These are phyloP conservation scores for Aspergillus indologenus DNA, from an alignment of 495 filamentous ascomycete species.

Conservation along the genomic window DNA sequence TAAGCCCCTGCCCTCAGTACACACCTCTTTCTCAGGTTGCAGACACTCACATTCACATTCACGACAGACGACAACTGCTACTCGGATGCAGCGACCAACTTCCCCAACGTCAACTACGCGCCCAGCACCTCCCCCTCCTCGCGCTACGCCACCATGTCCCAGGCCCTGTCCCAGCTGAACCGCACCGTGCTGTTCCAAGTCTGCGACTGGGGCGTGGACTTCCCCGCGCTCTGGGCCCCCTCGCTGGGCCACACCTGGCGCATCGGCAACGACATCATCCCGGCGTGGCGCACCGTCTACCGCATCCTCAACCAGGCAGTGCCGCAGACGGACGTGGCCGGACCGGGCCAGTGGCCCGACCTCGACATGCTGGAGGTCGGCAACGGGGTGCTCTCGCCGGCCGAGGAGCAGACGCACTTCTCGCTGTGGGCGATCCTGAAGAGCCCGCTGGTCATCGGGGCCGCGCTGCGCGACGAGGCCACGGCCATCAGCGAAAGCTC, in stretches of 20 bases:
- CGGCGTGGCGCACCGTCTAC: conserved; percentile 49
- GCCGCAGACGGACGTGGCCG: conserved; percentile 31
- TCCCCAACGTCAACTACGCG: conserved; percentile 40
- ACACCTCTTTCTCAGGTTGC: not conserved
- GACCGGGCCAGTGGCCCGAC: conserved; percentile 50
- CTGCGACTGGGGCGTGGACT: conserved; percentile 53
- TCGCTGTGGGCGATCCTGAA: conserved; percentile 57
- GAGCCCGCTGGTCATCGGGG: conserved; percentile 53
- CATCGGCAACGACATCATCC: conserved; percentile 55
- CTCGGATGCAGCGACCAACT: conserved; percentile 36
- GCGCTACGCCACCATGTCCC: conserved; percentile 35
- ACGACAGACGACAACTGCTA: conserved; percentile 49
- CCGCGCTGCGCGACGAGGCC: conserved; percentile 34
- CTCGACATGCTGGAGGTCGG: conserved; percentile 56
- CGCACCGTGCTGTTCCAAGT: conserved; percentile 47
- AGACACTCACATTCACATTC: not conserved
- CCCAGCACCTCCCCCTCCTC: conserved; percentile 29
- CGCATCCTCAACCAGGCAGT: conserved; percentile 49
- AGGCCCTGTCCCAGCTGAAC: conserved; percentile 21
- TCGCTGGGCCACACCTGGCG: conserved; percentile 48
- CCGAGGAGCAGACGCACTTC: conserved; percentile 53
- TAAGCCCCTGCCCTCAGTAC: conserved; percentile 13
- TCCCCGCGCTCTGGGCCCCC: conserved; percentile 48
- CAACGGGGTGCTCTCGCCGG: conserved; percentile 31
- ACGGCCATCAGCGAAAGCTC: conserved; percentile 30